Conservation (phyloP, 345 rosid species). For the Bruguiera gymnorhiza region DNA sequence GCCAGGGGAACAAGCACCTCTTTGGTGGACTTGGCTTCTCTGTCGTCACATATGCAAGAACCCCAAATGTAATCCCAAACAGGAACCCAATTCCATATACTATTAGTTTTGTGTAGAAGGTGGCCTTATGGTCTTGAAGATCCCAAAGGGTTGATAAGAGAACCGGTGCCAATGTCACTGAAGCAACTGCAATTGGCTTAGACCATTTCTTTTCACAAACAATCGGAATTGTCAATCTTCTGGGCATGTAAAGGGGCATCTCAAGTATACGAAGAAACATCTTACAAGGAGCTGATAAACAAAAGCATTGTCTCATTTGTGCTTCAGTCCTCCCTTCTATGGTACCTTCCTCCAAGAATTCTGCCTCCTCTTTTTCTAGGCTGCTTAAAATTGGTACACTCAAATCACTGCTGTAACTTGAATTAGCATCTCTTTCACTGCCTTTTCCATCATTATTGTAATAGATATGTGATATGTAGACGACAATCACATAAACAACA, state of each 20-base stretch:
- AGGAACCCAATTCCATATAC: slow-evolving; percentile 45
- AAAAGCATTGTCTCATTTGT: slow-evolving; percentile 25
- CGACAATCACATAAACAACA: slow-evolving; percentile 51
- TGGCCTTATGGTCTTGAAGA: slow-evolving; percentile 26
- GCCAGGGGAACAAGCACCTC: slow-evolving; percentile 62
- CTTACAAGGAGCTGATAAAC: slow-evolving; percentile 28
- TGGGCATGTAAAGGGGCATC: slow-evolving; percentile 67
- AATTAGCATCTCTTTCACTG: slow-evolving; percentile 11
- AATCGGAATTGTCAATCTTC: slow-evolving; percentile 87
- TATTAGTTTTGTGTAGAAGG: slow-evolving; percentile 22
- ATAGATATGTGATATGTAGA: slow-evolving; percentile 38
- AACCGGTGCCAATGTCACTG: slow-evolving; percentile 70
- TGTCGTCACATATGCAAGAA: slow-evolving; percentile 46
- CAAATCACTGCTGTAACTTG: slow-evolving; percentile 28
- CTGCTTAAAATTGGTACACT: slow-evolving; percentile 37
- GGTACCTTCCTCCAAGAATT: slow-evolving; percentile 26
- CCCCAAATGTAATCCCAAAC: slow-evolving; percentile 48
- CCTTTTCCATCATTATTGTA: slow-evolving; percentile 13
- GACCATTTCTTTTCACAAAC: slow-evolving; percentile 66
- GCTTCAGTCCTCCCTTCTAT: slow-evolving; percentile 19
- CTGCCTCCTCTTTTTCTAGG: slow-evolving; percentile 31
- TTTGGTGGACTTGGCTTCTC: slow-evolving; percentile 60
- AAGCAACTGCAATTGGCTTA: slow-evolving; percentile 57
- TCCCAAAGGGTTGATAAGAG: slow-evolving; percentile 54
- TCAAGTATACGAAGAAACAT: slow-evolving; percentile 39